These are phyloP conservation scores for Cyberlindnera xishuangbannaensis DNA, from an alignment of 805 yeast genomes.

Conservation along the genomic window DNA sequence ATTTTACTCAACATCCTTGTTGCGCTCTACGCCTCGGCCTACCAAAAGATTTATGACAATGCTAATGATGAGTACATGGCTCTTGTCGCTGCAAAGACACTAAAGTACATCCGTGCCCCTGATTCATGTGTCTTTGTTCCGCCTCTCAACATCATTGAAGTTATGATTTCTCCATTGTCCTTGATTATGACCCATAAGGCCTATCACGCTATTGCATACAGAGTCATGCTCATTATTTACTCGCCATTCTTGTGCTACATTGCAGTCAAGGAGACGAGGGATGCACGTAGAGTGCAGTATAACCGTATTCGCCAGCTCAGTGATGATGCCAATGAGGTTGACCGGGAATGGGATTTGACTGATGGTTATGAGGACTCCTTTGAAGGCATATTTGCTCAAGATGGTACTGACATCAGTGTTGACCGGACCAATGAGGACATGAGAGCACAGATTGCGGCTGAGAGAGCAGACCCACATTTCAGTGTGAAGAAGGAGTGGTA, in stretches of 20 bases:
- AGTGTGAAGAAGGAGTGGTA: constrained; percentile 49
- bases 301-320: constrained; percentile 57
- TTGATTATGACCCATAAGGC: constrained; percentile 31
- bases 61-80: constrained; percentile 85
- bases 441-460: constrained; percentile 55
- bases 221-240: constrained; percentile 59
- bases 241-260: constrained; percentile 59
- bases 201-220: constrained; percentile 41
- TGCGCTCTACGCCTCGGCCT: constrained; percentile 83
- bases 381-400: constrained; percentile 26
- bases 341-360: constrained; percentile 76
- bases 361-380: constrained; percentile 55
- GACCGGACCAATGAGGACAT: constrained; percentile 34
- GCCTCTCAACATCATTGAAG: constrained; percentile 73
- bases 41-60: constrained; percentile 72
- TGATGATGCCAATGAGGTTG: constrained; percentile 76
- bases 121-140: constrained; percentile 82
- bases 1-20: constrained; percentile 76
- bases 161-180: constrained; percentile 42
- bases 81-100: constrained; percentile 74
- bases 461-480: constrained; percentile 63
- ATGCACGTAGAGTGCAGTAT: constrained; percentile 65
- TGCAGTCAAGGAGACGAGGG: constrained; percentile 57
- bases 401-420: constrained; percentile 22
- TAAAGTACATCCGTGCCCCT: constrained; percentile 82